A percentile compares a stretch with the other conserved stretches of the same genome.
phyloP scores from a whole-genome alignment of 2,329 filamentous ascomycete species.

The Scytalidium lignicola region DNA sequence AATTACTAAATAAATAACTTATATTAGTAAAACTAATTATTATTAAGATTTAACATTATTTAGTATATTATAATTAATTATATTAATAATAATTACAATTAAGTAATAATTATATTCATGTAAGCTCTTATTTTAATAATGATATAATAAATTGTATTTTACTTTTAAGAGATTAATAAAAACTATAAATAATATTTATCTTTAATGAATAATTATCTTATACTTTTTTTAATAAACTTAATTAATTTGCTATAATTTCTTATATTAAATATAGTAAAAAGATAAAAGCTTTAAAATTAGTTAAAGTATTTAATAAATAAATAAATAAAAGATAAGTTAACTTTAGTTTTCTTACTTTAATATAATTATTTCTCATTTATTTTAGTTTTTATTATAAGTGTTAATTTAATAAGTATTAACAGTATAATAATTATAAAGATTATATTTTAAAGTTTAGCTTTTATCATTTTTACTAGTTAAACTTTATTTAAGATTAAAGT shows the following conservation, averaged over 20 bases:
- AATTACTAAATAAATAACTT: no score
- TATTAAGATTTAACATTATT: no score
- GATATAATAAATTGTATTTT: no score
- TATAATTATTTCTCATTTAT: background rate
- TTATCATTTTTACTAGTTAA: conserved; percentile 32
- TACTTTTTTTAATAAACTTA: no score
- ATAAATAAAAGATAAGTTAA: conserved; percentile 28
- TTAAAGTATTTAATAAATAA: conserved; percentile 19
- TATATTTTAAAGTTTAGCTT: conserved; percentile 18
- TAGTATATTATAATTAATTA: no score
- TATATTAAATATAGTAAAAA: conserved; percentile 29
- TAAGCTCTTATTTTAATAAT: no score
- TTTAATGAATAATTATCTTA: no score
- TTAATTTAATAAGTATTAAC: conserved; percentile 14
- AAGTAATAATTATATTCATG: no score
- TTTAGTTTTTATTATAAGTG: conserved; percentile 18
- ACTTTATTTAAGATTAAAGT: conserved; percentile 27
- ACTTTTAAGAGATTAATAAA: no score
- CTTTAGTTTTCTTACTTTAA: background rate
- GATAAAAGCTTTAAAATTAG: conserved; percentile 32
- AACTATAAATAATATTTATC: no score
- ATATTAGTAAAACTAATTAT: no score
- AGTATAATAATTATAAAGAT: conserved; percentile 9
- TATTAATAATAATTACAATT: no score
- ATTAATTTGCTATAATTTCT: conserved; percentile 7